These are phyloP conservation scores for Casaregolazyma suthepensis DNA, from an alignment of 1,139 yeast species.

Conservation along the genomic window DNA sequence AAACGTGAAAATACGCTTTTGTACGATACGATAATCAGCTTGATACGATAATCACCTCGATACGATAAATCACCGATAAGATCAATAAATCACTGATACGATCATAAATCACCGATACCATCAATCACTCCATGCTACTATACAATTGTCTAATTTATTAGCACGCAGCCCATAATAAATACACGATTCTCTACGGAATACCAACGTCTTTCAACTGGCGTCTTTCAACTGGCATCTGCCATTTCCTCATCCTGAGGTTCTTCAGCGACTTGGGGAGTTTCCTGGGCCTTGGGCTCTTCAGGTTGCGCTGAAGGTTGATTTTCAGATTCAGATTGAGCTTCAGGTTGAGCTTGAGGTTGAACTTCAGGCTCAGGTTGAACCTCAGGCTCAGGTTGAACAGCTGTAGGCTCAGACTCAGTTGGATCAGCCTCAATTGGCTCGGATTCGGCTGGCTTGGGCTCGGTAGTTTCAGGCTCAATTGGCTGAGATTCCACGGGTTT, in stretches of 20 bases:
- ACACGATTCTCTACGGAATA: slow-evolving; percentile 5
- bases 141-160: neutral
- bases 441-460: neutral
- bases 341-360: slow-evolving; percentile 6
- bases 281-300: neutral
- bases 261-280: neutral
- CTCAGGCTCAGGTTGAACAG: slow-evolving; percentile 1
- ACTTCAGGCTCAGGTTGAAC: slow-evolving; percentile 3
- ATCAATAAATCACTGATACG: neutral
- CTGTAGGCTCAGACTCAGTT: slow-evolving; percentile 3
- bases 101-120: no score
- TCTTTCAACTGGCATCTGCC: slow-evolving; percentile 7
- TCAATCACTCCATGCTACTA: neutral
- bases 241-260: slow-evolving; percentile 10
- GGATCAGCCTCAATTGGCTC: slow-evolving; percentile 4
- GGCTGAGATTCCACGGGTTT: neutral
- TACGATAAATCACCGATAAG: no score
- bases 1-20: no score
- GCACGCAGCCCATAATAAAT: slow-evolving; percentile 2
- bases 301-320: neutral
- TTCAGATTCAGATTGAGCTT: neutral
- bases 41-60: neutral
- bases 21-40: neutral
- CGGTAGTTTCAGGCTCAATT: slow-evolving; percentile 7
- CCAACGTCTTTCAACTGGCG: neutral